Evolutionary conservation across 805 yeast genomes (phyloP), one percentile per base, ranked within the genome.

Genomic region (Lipomyces mesembrius): DNA sequence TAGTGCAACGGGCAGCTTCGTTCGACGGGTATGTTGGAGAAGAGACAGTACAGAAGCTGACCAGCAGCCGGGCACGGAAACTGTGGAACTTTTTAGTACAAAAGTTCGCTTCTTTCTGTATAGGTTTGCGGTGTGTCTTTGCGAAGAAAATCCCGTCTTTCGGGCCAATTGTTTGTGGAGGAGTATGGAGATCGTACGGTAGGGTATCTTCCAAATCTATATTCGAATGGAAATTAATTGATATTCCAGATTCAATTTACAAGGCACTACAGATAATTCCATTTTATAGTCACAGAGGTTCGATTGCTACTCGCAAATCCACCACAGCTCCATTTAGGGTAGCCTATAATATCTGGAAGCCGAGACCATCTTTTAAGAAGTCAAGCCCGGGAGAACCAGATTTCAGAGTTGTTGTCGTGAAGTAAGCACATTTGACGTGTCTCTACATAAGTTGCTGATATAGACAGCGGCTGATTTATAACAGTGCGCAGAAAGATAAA

Each of bases 341-440:
- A 2, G 79, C 84, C 0, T 92, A 81, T 72, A 82, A 89, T 73
- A 90, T 91, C 2, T 93, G 97, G 97, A 92, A 90, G 75, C 98
- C 98, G 0, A 66, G 74, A 3, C 72, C 90, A 0, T 77, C 80
- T 2, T 93, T 90, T 79, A 87, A 87, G 66, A 92, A 92, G 72
- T 87, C 85, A 43, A 73, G 75, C 27, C 96, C 96, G 0, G 77
- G 77, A 0, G 70, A 62, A n/a, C 96, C 97, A 0, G 93, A 93
- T 75, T 93, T 85, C 75, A 91, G 88, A 72, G 77, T 94, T 0
- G 81, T 85, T 1, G 85, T 91, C 0, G 81, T 86, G 17, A 84
- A 86, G 71, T 68, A 63, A 27, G 71, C 29, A 11, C 65, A 81
- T 14, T 27, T 34, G 7, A 8, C 12, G 29, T n/a, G 8, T 22